Evolutionary conservation across 257 asterid species (phyloP).

Genomic region (Osmanthus fragrans): DNA sequence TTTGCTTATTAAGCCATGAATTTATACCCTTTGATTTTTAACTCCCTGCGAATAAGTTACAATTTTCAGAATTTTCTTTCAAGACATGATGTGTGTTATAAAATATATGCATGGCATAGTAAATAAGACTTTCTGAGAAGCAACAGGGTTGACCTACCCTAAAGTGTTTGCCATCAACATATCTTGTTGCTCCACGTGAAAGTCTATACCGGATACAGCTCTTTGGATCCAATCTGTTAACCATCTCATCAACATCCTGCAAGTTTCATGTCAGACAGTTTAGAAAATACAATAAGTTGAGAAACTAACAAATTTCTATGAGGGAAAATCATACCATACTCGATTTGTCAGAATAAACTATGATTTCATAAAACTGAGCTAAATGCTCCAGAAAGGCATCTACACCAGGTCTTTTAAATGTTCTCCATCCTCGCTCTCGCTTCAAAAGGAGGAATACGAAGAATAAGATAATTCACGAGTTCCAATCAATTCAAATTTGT

Average conservation of each 20-base stretch:
- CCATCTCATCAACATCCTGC: conserved; percentile 79
- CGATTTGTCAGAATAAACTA: conserved; percentile 68
- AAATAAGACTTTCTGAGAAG: conserved; percentile 9
- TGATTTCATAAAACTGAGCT: conserved; percentile 76
- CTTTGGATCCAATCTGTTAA: conserved; percentile 72
- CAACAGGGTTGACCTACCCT: conserved; percentile 51
- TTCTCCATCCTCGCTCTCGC: conserved; percentile 97
- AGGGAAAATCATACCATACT: conserved; percentile 47
- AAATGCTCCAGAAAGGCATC: conserved; percentile 85
- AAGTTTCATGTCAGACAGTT: conserved; percentile 23
- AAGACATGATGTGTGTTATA: background rate
- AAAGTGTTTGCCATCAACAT: conserved; percentile 75
- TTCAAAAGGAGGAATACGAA: conserved; percentile 24
- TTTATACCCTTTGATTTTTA: background rate
- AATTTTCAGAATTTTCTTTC: background rate
- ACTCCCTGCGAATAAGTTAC: background rate
- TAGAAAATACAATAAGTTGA: conserved; percentile 3
- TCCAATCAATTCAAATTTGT: background rate
- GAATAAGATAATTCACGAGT: background rate
- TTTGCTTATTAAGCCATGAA: background rate
- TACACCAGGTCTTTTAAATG: conserved; percentile 91
- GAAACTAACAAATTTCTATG: background rate
- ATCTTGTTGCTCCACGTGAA: conserved; percentile 74
- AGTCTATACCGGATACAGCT: conserved; percentile 66
- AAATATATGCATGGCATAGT: background rate